A percentile compares a stretch with the other conserved stretches of the same genome.
These are phyloP conservation scores for Colletotrichum godetiae DNA, from an alignment of 2,329 filamentous ascomycete genomes.

Conservation along the genomic window DNA sequence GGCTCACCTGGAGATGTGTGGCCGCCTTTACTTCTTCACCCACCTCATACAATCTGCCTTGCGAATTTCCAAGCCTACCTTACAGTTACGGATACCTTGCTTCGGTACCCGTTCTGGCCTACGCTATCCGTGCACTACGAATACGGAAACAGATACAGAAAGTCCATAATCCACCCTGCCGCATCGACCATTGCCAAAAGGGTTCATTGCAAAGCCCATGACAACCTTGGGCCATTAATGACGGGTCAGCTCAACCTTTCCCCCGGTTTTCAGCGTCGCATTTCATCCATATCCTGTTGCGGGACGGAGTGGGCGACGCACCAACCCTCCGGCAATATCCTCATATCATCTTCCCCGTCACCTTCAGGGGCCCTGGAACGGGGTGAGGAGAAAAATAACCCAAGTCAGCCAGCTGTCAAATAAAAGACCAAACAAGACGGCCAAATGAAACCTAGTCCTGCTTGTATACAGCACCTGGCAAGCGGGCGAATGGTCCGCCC, in stretches of 20 bases:
- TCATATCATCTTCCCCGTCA: conserved; percentile 3
- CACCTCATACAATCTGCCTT: background rate
- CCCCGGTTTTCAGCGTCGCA: conserved; percentile 14
- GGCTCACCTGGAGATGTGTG: conserved; percentile 8
- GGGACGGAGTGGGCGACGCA: conserved; percentile 30
- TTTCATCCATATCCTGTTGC: conserved; percentile 13
- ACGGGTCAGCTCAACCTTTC: conserved; percentile 11
- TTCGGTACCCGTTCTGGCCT: background rate
- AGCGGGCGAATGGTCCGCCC: conserved; percentile 29
- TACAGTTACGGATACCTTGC: background rate
- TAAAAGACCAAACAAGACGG: background rate
- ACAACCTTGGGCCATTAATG: background rate
- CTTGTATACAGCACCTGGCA: conserved; percentile 4
- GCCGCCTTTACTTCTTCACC: background rate
- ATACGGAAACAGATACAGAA: background rate
- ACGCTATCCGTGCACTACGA: background rate
- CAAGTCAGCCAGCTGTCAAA: conserved; percentile 3
- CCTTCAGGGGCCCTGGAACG: conserved; percentile 2
- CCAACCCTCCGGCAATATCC: conserved; percentile 32
- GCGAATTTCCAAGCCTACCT: background rate
- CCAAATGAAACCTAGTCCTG: conserved; percentile 7
- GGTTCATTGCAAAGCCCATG: background rate
- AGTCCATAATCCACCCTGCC: background rate
- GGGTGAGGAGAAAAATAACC: background rate
- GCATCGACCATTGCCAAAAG: background rate